Base-by-base conservation (phyloP, 2,329 filamentous ascomycete species). In the Metarhizium sp. region DNA sequence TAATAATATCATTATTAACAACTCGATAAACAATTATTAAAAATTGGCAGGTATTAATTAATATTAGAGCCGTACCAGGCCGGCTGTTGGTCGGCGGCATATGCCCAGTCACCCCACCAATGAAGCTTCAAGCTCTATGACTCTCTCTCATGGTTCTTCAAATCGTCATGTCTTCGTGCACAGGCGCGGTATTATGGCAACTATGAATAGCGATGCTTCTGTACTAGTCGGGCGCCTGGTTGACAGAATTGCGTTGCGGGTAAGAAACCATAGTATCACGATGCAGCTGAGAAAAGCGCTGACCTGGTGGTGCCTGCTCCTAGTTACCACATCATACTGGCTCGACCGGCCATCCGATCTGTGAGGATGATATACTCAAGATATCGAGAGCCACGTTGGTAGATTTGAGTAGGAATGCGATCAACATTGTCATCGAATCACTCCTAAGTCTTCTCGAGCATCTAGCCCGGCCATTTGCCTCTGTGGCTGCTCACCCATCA, bases 371-470 rank as follows among this genome's bases (percentile, higher is more conserved):
- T 52, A 75, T 86, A 58, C 76, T 83, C 52, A 71, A 76, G 57
- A 80, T 83, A 55, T 85, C 82, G 20, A 79, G 81, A 63, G 75
- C 78, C 30, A 85, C 82, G 6, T 74, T 87, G 52, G 73, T 86
- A 59, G 78, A 81, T 61, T 73, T 86, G 62, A 84, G 82, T 67
- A 72, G 73, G 47, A 73, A 74, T 42, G 78, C 75, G 36, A 77
- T 85, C 58, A 66, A 71, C 50, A 66, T 74, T 54, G 79, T 86
- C 40, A 72, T 85, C 59, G 78, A 84, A 51, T 72, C 80, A 14
- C 73, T 86, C 25, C 66, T 86, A 20, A 70, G 73, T 43, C 69
- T 85, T 6, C 74, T 86, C 49, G 81, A 85, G 64, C 80, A 84
- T 42, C 73, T 86, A 43, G 71, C 74, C 32, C 77, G 77, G 51